phyloP scores from a whole-genome alignment of 306 rosid species.

The Corylus heterophylla region DNA sequence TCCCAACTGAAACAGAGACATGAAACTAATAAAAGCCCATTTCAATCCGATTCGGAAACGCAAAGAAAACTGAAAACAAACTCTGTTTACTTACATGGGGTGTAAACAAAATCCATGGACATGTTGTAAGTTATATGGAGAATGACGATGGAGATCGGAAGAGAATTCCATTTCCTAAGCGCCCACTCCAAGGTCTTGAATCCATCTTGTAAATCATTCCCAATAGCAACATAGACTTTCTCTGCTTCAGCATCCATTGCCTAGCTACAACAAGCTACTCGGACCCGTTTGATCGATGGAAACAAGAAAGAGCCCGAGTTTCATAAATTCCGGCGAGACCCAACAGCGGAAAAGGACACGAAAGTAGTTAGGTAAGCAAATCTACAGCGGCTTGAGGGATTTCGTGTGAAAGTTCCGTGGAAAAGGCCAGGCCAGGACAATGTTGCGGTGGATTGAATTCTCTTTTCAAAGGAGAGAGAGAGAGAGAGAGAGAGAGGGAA shows the following conservation, averaged over 20 bases:
- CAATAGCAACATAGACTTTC: slow-evolving; percentile 74
- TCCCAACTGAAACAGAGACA: slow-evolving; percentile 64
- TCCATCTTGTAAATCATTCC: slow-evolving; percentile 70
- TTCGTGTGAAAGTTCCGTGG: slow-evolving; percentile 22
- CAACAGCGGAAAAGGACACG: not conserved
- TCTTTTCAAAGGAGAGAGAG: not conserved
- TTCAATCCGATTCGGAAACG: slow-evolving; percentile 6
- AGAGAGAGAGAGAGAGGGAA: not conserved
- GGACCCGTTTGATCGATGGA: not conserved
- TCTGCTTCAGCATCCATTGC: slow-evolving; percentile 45
- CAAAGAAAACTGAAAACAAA: not conserved
- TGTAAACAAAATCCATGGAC: slow-evolving; percentile 57
- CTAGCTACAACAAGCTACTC: not conserved
- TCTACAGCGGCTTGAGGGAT: slow-evolving; percentile 8
- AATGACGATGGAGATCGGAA: slow-evolving; percentile 67
- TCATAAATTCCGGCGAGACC: slow-evolving; percentile 8
- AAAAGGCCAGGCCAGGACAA: not conserved
- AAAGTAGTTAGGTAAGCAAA: not conserved
- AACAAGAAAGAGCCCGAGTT: slow-evolving; percentile 15
- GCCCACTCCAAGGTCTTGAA: slow-evolving; percentile 69
- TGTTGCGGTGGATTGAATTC: not conserved
- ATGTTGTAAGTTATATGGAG: slow-evolving; percentile 46
- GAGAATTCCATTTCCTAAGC: slow-evolving; percentile 67
- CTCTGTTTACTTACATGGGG: slow-evolving; percentile 58
- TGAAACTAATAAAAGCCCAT: slow-evolving; percentile 21